Base-by-base conservation (phyloP, 1,139 yeast genomes). In the Yamadazyma membranifaciens region DNA sequence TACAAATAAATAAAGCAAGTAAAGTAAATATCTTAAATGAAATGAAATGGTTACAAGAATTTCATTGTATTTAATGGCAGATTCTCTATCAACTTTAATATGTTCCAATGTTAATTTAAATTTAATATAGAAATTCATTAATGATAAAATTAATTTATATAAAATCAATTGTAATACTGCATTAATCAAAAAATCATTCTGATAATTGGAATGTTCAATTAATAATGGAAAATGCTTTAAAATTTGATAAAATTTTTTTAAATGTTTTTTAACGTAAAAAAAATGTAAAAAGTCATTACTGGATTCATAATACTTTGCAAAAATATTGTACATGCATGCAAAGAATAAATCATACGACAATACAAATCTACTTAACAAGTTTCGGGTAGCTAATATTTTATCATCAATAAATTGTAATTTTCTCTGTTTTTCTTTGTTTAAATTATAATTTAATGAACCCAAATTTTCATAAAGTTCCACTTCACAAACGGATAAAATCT, bases 261-360 rank as follows among this genome's bases (percentile, higher is more conserved):
- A 31, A n/a, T 10, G 6, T 26, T 41, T 41, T 16, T 33, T 22
- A 7, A 22, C 15, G 24, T 41, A 41, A 29, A 34, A 41, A 25
- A 30, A 41, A 24, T 32, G 4, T 29, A 41, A 35, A 9, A 34
- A 31, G 4, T 14, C 5, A 31, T 37, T 28, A 10, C 13, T 24
- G 3, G 14, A 10, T 14, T 26, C 16, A 32, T 24, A 34, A 35
- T 31, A 13, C n/a, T 27, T 9, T 13, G 29, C 24, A 17, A 36
- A 28, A 6, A 6, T 7, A 29, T 17, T 13, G 16, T 28, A 39
- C 24, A 30, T 32, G 5, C n/a, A 11, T 3, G 33, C 16, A 20
- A 36, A 39, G 22, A 26, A 36, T 28, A 30, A 13, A 10, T 39
- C 38, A 14, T n/a, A 28, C 9, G 28, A 15, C 17, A 35, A 28